Evolutionary conservation across 2,329 filamentous ascomycete species (phyloP).

Genomic region (Lasiodiplodia sp.): DNA sequence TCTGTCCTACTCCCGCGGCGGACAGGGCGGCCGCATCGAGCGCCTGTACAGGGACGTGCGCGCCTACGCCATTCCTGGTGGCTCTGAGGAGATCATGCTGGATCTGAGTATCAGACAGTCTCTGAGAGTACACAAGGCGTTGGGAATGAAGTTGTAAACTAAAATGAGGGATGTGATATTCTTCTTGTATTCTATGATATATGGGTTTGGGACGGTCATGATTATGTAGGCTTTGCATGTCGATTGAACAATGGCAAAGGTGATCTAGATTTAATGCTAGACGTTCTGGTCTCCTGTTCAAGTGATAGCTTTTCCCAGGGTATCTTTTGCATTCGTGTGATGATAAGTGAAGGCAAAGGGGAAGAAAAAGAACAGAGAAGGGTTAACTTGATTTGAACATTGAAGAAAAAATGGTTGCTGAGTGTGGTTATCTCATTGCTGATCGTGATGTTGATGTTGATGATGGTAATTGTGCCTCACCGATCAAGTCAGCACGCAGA

Average conservation of each 20-base stretch:
- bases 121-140: conserved; percentile 83
- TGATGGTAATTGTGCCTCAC: too few relatives aligned
- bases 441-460: too few relatives aligned
- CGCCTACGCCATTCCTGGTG: conserved; percentile 93
- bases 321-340: background rate
- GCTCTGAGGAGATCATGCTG: conserved; percentile 98
- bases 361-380: too few relatives aligned
- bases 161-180: background rate
- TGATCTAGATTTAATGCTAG: background rate
- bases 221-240: background rate
- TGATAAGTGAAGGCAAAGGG: too few relatives aligned
- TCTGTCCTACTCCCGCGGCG: conserved; percentile 87
- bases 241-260: background rate
- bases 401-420: too few relatives aligned
- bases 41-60: conserved; percentile 92
- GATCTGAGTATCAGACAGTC: conserved; percentile 94
- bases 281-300: background rate
- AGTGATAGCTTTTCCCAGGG: background rate
- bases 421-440: too few relatives aligned
- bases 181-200: conserved; percentile 20
- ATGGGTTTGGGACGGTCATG: background rate
- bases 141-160: conserved; percentile 94
- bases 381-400: too few relatives aligned
- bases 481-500: too few relatives aligned
- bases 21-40: conserved; percentile 95